Conservation (phyloP, 768 basidiomycete species). For the Trametes cingulata region DNA sequence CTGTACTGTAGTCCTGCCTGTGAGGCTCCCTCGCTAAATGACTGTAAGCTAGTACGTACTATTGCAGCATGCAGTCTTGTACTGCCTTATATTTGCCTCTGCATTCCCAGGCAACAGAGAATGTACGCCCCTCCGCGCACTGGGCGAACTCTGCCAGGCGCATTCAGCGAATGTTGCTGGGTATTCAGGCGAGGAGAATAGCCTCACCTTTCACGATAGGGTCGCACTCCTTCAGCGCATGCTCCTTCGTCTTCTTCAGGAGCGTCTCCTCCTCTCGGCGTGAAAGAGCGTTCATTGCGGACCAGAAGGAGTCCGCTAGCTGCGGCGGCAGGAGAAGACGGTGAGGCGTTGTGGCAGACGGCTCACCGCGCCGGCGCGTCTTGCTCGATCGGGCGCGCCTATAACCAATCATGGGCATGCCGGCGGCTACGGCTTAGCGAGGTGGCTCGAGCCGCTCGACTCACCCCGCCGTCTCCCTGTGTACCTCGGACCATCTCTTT, state of each 20-base stretch:
- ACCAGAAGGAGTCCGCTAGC: background rate
- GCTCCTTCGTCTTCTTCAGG: slow-evolving; percentile 76
- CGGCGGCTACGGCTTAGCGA: slow-evolving; percentile 18
- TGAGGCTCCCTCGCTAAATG: background rate
- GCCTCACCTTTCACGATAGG: slow-evolving; percentile 65
- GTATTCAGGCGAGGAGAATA: background rate
- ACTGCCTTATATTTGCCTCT: slow-evolving; percentile 64
- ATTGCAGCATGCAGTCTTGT: slow-evolving; percentile 79
- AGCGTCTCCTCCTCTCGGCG: slow-evolving; percentile 87
- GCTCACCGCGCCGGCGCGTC: slow-evolving; percentile 18
- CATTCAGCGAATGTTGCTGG: background rate
- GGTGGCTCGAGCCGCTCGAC: slow-evolving; percentile 1
- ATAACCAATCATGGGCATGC: background rate
- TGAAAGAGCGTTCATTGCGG: slow-evolving; percentile 77
- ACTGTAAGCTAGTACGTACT: slow-evolving; percentile 47
- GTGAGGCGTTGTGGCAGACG: slow-evolving; percentile 13
- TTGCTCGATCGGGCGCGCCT: slow-evolving; percentile 10
- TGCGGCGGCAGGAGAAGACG: slow-evolving; percentile 4
- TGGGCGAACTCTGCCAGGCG: slow-evolving; percentile 68
- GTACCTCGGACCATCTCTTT: slow-evolving; percentile 1
- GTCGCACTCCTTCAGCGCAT: slow-evolving; percentile 80
- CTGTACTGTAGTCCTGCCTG: slow-evolving; percentile 49
- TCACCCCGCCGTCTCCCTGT: background rate
- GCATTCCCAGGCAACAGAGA: slow-evolving; percentile 88
- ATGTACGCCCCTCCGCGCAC: slow-evolving; percentile 77